A percentile compares a stretch with the other conserved stretches of the same genome.
phyloP scores from a whole-genome alignment of 2,329 filamentous ascomycete species.

The Huntiella decipiens region DNA sequence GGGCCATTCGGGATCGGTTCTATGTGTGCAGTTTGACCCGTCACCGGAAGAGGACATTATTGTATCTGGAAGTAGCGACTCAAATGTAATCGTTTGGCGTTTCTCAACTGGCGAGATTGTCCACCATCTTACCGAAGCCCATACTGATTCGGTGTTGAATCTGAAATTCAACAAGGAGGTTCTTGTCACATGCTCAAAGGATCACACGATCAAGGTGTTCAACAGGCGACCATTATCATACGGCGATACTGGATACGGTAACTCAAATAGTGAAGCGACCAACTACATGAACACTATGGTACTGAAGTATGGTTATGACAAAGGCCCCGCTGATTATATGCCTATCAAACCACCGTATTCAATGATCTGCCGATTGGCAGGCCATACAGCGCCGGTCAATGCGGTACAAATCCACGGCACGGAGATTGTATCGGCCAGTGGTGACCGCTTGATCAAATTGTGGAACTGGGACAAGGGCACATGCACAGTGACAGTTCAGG shows the following conservation, averaged over 20 bases:
- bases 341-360: conserved; percentile 46
- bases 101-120: conserved; percentile 80
- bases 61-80: conserved; percentile 90
- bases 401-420: conserved; percentile 76
- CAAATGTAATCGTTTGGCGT: conserved; percentile 73
- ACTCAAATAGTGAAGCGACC: conserved; percentile 17
- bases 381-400: conserved; percentile 84
- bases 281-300: conserved; percentile 33
- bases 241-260: conserved; percentile 37
- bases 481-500: conserved; percentile 60
- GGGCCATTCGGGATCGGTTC: conserved; percentile 69
- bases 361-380: conserved; percentile 60
- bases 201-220: conserved; percentile 93
- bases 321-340: conserved; percentile 26
- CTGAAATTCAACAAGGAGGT: conserved; percentile 82
- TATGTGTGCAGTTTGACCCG: conserved; percentile 90
- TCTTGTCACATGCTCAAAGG: conserved; percentile 91
- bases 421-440: conserved; percentile 85
- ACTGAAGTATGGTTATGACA: conserved; percentile 35
- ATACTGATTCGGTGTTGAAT: conserved; percentile 82
- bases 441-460: conserved; percentile 81
- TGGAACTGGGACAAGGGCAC: conserved; percentile 75
- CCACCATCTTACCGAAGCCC: conserved; percentile 56
- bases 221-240: conserved; percentile 52
- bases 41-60: conserved; percentile 74